Base-by-base conservation (phyloP, 169 alveolate species). In the Plasmodium coatneyi region DNA sequence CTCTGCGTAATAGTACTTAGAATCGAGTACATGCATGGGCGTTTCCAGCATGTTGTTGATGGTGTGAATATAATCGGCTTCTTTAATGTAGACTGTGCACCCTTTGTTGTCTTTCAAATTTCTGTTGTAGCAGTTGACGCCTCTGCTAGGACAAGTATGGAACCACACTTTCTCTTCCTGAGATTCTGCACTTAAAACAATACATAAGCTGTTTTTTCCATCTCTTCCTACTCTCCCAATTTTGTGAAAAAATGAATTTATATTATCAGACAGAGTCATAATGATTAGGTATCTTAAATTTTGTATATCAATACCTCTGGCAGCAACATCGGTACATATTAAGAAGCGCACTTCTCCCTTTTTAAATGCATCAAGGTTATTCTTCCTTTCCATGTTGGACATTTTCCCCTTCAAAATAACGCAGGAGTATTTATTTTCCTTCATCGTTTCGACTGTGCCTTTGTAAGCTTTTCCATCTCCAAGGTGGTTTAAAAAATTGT, bases 281-380 rank as follows among this genome's bases (percentile, higher is more conserved):
- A 93, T 89, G 32, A 90, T 87, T 66, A 92, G 46, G 84, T 87
- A 86, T 54, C 95, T 91, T 36, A 87, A 52, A 41, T 87, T 87
- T 56, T 87, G 99, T 96, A 99, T 98, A 97, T 99, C 99, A 49
- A 99, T 96, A 16, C 99, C 99, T 83, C 99, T 96, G 25, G 99
- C 98, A 1, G 99, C 99, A 3, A 98, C 96, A 95, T 99, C 99
- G 1, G 99, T 98, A 79, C 99, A 97, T 66, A 99, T 98, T 84
- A 93, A 76, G 66, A 93, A 93, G 43, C 96, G 90, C n/a, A 87
- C 91, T 49, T 87, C 89, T 19, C 96, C 96, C 52, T 84, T 93
- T 79, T 86, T 93, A 81, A 93, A 93, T 36, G 93, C 96, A 80
- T 93, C 49, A 19, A 93, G 72, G 46, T 93, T 93, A 30, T 92